phyloP scores from a whole-genome alignment of 1,284 basidiomycete genomes.

The Mycosarcoma maydis region DNA sequence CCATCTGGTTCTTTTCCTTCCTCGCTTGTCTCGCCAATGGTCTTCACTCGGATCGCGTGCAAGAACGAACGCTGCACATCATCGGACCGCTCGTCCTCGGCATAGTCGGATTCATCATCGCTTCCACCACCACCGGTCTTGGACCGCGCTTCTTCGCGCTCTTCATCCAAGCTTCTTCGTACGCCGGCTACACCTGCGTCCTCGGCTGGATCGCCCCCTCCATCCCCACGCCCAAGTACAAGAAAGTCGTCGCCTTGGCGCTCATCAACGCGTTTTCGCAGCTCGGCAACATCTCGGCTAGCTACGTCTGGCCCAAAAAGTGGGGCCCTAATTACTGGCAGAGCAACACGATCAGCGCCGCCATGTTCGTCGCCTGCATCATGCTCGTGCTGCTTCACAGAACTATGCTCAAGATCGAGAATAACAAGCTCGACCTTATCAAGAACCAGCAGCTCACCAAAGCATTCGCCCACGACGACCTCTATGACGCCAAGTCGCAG shows the following conservation, averaged over 20 bases:
- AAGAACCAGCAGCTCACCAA: slow-evolving; percentile 3
- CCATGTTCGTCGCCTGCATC: slow-evolving; percentile 47
- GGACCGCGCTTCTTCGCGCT: slow-evolving; percentile 51
- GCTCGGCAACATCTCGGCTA: slow-evolving; percentile 68
- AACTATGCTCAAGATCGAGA: slow-evolving; percentile 38
- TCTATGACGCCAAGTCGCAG: background rate
- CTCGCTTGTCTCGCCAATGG: slow-evolving; percentile 50
- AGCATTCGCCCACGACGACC: background rate
- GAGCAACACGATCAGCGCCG: slow-evolving; percentile 42
- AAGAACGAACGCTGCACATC: slow-evolving; percentile 52
- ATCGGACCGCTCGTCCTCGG: slow-evolving; percentile 32
- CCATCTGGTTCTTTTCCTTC: slow-evolving; percentile 57
- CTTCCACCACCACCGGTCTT: slow-evolving; percentile 25
- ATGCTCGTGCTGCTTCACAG: slow-evolving; percentile 40
- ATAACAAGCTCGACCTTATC: slow-evolving; percentile 40
- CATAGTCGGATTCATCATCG: slow-evolving; percentile 59
- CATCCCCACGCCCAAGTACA: slow-evolving; percentile 51
- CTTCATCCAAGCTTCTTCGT: slow-evolving; percentile 48
- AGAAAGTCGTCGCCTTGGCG: slow-evolving; percentile 49
- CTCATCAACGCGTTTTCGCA: slow-evolving; percentile 68
- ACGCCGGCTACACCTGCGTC: slow-evolving; percentile 51
- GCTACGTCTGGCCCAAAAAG: slow-evolving; percentile 51
- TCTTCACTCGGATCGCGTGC: slow-evolving; percentile 47
- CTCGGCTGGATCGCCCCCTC: slow-evolving; percentile 52
- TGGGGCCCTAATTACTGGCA: slow-evolving; percentile 58